These are phyloP conservation scores for Cordyceps farinosa DNA, from an alignment of 2,329 filamentous ascomycete genomes.

Conservation along the genomic window DNA sequence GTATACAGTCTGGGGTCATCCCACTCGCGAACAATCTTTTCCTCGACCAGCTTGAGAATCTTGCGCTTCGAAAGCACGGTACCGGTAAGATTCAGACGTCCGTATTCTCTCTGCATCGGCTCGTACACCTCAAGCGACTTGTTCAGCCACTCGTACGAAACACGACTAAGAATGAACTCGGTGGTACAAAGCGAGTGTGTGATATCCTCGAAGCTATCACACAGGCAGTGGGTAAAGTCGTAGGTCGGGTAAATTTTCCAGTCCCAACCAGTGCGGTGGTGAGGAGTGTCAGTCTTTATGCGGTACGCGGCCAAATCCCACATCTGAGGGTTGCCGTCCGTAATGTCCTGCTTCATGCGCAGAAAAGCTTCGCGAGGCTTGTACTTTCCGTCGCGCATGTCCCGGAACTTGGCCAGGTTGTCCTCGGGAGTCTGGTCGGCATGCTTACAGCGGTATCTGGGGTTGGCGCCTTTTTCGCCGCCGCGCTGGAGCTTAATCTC, in stretches of 20 bases:
- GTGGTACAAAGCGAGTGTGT: conserved; percentile 91
- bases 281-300: conserved; percentile 65
- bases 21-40: conserved; percentile 79
- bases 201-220: conserved; percentile 88
- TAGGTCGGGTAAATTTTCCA: conserved; percentile 97
- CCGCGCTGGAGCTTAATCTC: conserved; percentile 87
- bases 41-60: conserved; percentile 73
- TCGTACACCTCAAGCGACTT: conserved; percentile 77
- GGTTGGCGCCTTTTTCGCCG: conserved; percentile 60
- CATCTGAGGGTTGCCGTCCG: conserved; percentile 86
- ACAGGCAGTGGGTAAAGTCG: conserved; percentile 86
- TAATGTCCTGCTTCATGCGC: conserved; percentile 89
- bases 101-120: conserved; percentile 89
- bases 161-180: conserved; percentile 80
- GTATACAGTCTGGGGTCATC: conserved; percentile 90
- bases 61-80: conserved; percentile 86
- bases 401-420: conserved; percentile 78
- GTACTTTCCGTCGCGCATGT: conserved; percentile 90
- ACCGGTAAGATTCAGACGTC: conserved; percentile 64
- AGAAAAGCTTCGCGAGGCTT: conserved; percentile 78
- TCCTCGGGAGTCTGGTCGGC: conserved; percentile 70
- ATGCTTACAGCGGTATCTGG: conserved; percentile 77
- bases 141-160: conserved; percentile 89
- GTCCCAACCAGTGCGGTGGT: conserved; percentile 74
- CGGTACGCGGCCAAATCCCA: conserved; percentile 94